These are phyloP conservation scores for Blastomyces gilchristii DNA, from an alignment of 2,329 filamentous ascomycete genomes.

Conservation along the genomic window DNA sequence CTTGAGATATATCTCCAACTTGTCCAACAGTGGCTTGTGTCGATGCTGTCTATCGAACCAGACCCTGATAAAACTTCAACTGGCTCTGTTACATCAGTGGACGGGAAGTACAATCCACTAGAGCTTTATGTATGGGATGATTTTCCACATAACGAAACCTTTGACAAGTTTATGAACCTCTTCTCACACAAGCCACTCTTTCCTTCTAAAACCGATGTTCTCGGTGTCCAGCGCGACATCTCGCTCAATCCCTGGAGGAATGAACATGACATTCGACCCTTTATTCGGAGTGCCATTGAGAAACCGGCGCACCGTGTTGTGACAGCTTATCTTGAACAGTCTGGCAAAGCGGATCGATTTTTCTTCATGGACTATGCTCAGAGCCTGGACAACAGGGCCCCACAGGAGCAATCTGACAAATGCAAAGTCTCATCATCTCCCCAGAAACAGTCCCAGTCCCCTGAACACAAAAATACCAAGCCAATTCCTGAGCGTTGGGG, in stretches of 20 bases:
- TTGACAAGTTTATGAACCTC: not conserved
- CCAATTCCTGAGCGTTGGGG: constrained; percentile 4
- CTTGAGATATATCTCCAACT: constrained; percentile 3
- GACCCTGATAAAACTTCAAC: not conserved
- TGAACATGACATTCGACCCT: not conserved
- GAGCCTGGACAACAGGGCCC: not conserved
- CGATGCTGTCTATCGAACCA: not conserved
- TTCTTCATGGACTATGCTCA: not conserved
- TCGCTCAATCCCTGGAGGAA: too few relatives aligned
- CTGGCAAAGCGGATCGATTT: not conserved
- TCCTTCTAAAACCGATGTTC: not conserved
- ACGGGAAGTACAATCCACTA: constrained; percentile 1
- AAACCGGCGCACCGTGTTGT: not conserved
- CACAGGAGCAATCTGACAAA: too few relatives aligned
- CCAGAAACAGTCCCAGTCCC: too few relatives aligned
- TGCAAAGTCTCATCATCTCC: too few relatives aligned
- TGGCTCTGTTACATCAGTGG: not conserved
- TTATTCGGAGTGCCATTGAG: constrained; percentile 3
- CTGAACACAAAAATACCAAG: not conserved
- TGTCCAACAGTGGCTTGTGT: constrained; percentile 3
- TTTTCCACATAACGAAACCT: constrained; percentile 1
- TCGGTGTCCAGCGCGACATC: not conserved
- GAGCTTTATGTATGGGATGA: not conserved
- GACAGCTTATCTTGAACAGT: not conserved
- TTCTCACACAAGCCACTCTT: constrained; percentile 4